phyloP scores from a whole-genome alignment of 1,284 basidiomycete species.

The Ceratobasidium sp. region DNA sequence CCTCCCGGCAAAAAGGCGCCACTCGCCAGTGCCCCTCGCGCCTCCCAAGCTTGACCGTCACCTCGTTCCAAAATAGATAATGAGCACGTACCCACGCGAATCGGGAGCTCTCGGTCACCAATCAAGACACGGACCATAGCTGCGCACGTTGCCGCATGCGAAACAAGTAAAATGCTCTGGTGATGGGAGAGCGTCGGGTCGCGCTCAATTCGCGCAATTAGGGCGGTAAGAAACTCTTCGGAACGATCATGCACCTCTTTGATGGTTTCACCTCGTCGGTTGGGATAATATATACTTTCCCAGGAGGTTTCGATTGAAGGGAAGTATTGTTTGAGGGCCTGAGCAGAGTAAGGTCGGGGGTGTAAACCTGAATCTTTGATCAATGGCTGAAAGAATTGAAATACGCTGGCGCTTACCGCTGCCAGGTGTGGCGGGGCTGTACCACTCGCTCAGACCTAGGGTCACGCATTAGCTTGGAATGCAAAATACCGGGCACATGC shows the following conservation, averaged over 20 bases:
- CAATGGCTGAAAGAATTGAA: not conserved
- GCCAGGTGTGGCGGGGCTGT: slow-evolving; percentile 69
- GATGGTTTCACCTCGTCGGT: slow-evolving; percentile 74
- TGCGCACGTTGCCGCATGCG: slow-evolving; percentile 81
- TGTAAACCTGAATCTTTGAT: slow-evolving; percentile 58
- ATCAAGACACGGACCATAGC: slow-evolving; percentile 68
- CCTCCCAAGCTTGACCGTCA: slow-evolving; percentile 39
- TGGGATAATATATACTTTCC: slow-evolving; percentile 70
- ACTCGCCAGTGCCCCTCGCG: slow-evolving; percentile 59
- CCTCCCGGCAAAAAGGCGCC: slow-evolving; percentile 67
- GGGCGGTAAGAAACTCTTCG: slow-evolving; percentile 59
- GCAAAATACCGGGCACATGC: not conserved
- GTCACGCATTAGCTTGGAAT: not conserved
- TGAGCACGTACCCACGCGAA: slow-evolving; percentile 74
- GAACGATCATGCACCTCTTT: slow-evolving; percentile 67
- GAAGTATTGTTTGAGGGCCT: slow-evolving; percentile 60
- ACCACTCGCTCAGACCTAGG: slow-evolving; percentile 83
- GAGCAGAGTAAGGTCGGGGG: slow-evolving; percentile 66
- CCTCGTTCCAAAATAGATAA: slow-evolving; percentile 59
- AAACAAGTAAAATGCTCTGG: slow-evolving; percentile 67
- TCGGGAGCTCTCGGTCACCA: slow-evolving; percentile 55
- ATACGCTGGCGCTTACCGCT: slow-evolving; percentile 50
- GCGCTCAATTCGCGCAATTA: slow-evolving; percentile 53
- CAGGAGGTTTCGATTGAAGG: slow-evolving; percentile 66
- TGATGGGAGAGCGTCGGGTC: slow-evolving; percentile 54